Percentiles rank a stretch among this genome's conserved stretches.
Conservation (phyloP, 2,329 filamentous ascomycete genomes). For the Fusarium sp. region DNA sequence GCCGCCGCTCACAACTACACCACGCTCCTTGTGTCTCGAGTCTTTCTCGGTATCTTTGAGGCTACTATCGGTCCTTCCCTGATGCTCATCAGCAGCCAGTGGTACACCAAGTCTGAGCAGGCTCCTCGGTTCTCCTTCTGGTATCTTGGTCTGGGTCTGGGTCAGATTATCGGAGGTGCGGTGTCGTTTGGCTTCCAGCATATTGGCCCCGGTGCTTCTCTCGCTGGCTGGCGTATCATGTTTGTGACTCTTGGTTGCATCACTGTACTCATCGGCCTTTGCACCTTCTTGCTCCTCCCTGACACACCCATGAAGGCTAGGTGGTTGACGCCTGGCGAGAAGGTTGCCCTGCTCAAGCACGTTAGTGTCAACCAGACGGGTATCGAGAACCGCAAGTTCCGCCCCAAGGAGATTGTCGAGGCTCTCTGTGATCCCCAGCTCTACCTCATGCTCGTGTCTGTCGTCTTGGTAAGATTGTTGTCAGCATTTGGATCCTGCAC, state of each 20-base stretch:
- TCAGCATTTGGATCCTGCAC: background rate
- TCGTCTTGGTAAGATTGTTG: slow-evolving; percentile 56
- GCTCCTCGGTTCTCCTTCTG: slow-evolving; percentile 70
- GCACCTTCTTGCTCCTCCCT: slow-evolving; percentile 50
- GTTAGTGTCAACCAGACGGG: slow-evolving; percentile 70
- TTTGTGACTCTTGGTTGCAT: slow-evolving; percentile 75
- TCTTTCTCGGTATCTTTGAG: slow-evolving; percentile 72
- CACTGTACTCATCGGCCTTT: slow-evolving; percentile 50
- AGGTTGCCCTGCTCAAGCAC: slow-evolving; percentile 63
- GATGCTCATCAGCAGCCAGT: slow-evolving; percentile 71
- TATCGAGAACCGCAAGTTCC: slow-evolving; percentile 66
- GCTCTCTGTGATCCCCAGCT: slow-evolving; percentile 64
- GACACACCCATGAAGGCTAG: slow-evolving; percentile 61
- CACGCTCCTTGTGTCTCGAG: slow-evolving; percentile 64
- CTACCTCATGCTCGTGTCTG: slow-evolving; percentile 62
- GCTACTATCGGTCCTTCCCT: slow-evolving; percentile 70
- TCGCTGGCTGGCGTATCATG: slow-evolving; percentile 76
- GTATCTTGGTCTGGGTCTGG: slow-evolving; percentile 70
- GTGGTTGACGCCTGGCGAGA: slow-evolving; percentile 60
- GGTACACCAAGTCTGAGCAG: slow-evolving; percentile 72
- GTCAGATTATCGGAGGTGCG: slow-evolving; percentile 72
- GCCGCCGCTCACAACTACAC: slow-evolving; percentile 66
- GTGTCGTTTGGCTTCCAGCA: slow-evolving; percentile 73
- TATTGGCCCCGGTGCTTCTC: slow-evolving; percentile 62
- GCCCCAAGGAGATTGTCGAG: slow-evolving; percentile 64